Conservation (phyloP, 495 filamentous ascomycete species). For the Hypomontagnella submonticulosa region DNA sequence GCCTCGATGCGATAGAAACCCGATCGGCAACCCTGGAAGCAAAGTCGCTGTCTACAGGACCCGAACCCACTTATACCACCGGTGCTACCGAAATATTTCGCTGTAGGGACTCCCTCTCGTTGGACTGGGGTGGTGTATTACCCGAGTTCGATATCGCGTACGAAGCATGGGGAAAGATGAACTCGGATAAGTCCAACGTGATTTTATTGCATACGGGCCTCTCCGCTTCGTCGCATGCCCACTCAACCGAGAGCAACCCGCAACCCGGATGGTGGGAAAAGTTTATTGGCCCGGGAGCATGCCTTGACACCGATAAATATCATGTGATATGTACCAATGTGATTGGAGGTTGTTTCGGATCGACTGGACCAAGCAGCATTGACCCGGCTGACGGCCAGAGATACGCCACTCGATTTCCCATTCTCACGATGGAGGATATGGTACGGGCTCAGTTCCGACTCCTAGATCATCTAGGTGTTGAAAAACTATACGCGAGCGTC, state of each 20-base stretch:
- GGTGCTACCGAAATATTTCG: conserved; percentile 81
- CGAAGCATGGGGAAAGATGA: conserved; percentile 91
- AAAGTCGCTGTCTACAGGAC: conserved; percentile 75
- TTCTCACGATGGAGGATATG: conserved; percentile 97
- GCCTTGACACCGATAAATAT: conserved; percentile 91
- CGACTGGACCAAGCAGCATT: conserved; percentile 86
- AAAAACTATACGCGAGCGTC: conserved; percentile 89
- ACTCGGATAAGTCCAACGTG: conserved; percentile 83
- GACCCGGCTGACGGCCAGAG: conserved; percentile 88
- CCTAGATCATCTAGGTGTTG: conserved; percentile 80
- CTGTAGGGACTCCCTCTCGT: conserved; percentile 76
- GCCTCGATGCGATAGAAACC: conserved; percentile 89
- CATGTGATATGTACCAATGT: conserved; percentile 97
- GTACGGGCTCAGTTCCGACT: conserved; percentile 94
- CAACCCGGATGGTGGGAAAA: conserved; percentile 99
- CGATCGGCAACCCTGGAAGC: conserved; percentile 81
- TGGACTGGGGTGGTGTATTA: conserved; percentile 94
- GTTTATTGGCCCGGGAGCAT: conserved; percentile 90
- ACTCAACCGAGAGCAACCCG: conserved; percentile 84
- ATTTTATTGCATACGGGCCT: conserved; percentile 94
- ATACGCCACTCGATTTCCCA: conserved; percentile 96
- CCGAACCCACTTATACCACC: conserved; percentile 93
- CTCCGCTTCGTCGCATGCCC: conserved; percentile 94
- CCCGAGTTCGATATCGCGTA: conserved; percentile 90
- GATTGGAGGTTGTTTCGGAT: conserved; percentile 95